These are phyloP conservation scores for Asterionellopsis glacialis DNA, from an alignment of 108 stramenopile genomes.

Conservation along the genomic window DNA sequence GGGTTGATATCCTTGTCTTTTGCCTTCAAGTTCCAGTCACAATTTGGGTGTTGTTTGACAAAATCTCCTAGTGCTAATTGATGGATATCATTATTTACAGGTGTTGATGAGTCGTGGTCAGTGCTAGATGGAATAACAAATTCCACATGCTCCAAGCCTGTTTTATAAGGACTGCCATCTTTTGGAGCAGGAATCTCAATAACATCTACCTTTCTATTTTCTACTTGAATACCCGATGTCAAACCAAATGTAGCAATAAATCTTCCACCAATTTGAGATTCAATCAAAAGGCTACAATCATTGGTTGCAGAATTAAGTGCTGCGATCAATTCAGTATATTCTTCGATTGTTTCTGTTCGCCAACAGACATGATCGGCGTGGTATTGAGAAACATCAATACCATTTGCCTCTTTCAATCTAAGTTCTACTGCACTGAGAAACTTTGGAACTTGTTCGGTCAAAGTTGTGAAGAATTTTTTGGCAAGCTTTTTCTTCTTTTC, in stretches of 20 bases:
- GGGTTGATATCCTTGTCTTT: slow-evolving; percentile 39
- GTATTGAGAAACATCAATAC: slow-evolving; percentile 20
- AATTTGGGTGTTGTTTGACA: slow-evolving; percentile 17
- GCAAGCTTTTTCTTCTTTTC: slow-evolving; percentile 6
- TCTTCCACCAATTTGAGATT: slow-evolving; percentile 45
- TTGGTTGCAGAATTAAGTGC: not conserved
- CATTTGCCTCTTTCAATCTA: slow-evolving; percentile 2
- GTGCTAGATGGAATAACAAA: slow-evolving; percentile 40
- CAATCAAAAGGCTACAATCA: slow-evolving; percentile 28
- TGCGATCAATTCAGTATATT: slow-evolving; percentile 25
- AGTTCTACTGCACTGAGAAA: slow-evolving; percentile 22
- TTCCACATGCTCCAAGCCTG: slow-evolving; percentile 52
- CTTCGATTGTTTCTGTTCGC: slow-evolving; percentile 25
- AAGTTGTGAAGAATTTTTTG: slow-evolving; percentile 13
- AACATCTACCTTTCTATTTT: slow-evolving; percentile 11
- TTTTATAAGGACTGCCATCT: slow-evolving; percentile 32
- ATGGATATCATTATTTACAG: too few species aligned
- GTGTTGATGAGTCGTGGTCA: slow-evolving; percentile 13
- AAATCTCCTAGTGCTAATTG: not conserved
- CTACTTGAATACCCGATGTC: slow-evolving; percentile 11
- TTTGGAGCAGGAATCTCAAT: slow-evolving; percentile 56
- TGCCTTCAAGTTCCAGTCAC: slow-evolving; percentile 40
- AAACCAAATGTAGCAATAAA: slow-evolving; percentile 41
- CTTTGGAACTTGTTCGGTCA: slow-evolving; percentile 21
- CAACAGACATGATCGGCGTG: slow-evolving; percentile 55